Evolutionary conservation across 805 yeast species (phyloP), one percentile per base, ranked within the genome.

Genomic region (Candida pini): DNA sequence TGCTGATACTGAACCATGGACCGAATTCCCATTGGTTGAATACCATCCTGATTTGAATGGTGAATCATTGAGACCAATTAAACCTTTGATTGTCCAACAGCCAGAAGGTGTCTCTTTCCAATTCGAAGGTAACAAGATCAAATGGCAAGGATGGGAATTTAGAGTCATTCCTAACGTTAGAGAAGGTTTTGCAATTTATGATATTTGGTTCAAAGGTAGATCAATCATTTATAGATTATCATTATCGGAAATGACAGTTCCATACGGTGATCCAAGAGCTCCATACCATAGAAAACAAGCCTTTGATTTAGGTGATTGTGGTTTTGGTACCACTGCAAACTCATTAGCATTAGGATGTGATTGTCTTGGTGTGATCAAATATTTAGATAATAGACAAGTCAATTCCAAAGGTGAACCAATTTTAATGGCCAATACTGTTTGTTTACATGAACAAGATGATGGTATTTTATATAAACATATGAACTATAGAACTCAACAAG

Each of bases 251-350:
- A 83, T 84, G 94, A 82, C 90, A 26, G 94, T 84, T 44, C 92
- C 92, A 22, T 83, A 84, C 54, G 89, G 86, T 57, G 90, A 83
- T 57, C 87, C 89, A 52, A 71, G 90, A 61, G 78, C 78, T 30
- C 92, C 92, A 44, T 79, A 70, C 65, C 88, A 81, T 63, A 74
- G 90, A 71, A 83, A 84, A 65, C 89, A 81, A 66, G 92, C 92
- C 22, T 83, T 83, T 48, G 92, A 83, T 60, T 69, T 83, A 53
- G 92, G 92, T 57, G 92, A 84, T 60, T 75, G 82, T 65, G 92
- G 94, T 15, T 82, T 82, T 44, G 92, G 92, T 60, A 73, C 67
- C 44, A 72, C 68, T 42, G 88, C 83, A 44, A 81, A 83, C 64
- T 70, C 73, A 33, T 68, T 83, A 52, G 67, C 62, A 31, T 68